Conservation (phyloP, 1,139 yeast species). For the Yamadazyma membranifaciens region DNA sequence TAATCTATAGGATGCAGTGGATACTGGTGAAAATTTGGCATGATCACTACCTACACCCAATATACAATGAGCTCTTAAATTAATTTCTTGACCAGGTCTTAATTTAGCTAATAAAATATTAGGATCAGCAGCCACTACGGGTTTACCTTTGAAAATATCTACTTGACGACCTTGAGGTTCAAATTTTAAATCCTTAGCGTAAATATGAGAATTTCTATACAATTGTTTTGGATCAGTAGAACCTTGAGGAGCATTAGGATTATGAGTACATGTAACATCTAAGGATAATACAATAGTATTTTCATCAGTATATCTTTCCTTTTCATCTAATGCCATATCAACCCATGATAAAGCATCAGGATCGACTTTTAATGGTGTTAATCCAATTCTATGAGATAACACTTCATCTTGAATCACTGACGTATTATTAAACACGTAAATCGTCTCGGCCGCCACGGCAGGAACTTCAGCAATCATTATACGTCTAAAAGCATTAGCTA, state of each 20-base stretch:
- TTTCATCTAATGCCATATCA: constrained; percentile 61
- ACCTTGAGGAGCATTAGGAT: constrained; percentile 78
- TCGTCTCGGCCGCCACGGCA: constrained; percentile 89
- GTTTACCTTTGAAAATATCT: constrained; percentile 62
- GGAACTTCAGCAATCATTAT: constrained; percentile 97
- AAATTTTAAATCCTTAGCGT: constrained; percentile 84
- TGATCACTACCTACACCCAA: constrained; percentile 93
- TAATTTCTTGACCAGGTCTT: constrained; percentile 96
- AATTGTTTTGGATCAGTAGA: constrained; percentile 80
- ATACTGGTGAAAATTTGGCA: constrained; percentile 95
- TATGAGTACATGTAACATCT: constrained; percentile 79
- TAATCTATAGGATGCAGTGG: constrained; percentile 95
- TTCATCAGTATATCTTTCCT: constrained; percentile 74
- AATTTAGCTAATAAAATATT: constrained; percentile 86
- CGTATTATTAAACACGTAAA: constrained; percentile 88
- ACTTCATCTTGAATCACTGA: constrained; percentile 97
- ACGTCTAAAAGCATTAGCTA: constrained; percentile 95
- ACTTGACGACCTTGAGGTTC: constrained; percentile 90
- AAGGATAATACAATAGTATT: constrained; percentile 85
- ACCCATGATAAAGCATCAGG: constrained; percentile 88
- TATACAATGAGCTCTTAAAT: constrained; percentile 85
- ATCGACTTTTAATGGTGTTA: constrained; percentile 84
- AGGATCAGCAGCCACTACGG: constrained; percentile 81
- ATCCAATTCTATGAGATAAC: constrained; percentile 89
- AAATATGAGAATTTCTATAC: constrained; percentile 80